These are phyloP conservation scores for Poa pratensis DNA, from an alignment of 176 grass and related monocot species.

Conservation along the genomic window DNA sequence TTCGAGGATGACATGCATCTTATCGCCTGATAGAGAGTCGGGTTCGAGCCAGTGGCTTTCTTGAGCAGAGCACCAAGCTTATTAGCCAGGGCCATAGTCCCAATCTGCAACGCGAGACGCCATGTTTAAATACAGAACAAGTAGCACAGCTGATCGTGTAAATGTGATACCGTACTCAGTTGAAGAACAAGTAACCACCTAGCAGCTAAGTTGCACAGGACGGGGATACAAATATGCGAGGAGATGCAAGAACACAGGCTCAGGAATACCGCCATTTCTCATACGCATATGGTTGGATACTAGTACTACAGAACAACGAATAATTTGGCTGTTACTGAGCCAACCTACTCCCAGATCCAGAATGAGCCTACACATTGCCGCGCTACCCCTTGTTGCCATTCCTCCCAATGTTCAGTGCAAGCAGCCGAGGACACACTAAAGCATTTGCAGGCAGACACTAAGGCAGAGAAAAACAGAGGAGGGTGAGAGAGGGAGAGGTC, in stretches of 20 bases:
- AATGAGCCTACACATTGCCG: not conserved
- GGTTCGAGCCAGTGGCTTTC: slow-evolving; percentile 59
- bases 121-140: not conserved
- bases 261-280: no score
- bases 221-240: no score
- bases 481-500: not conserved
- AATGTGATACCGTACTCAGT: not conserved
- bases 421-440: not conserved
- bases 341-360: not conserved
- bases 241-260: no score
- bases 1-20: slow-evolving; percentile 98
- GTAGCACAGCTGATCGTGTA: not conserved
- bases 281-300: not conserved
- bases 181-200: not conserved
- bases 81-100: slow-evolving; percentile 61
- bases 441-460: not conserved
- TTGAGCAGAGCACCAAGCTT: slow-evolving; percentile 80
- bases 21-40: slow-evolving; percentile 68
- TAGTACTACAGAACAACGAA: not conserved
- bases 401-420: not conserved
- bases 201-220: not conserved
- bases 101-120: slow-evolving; percentile 35
- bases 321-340: not conserved
- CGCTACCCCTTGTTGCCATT: not conserved
- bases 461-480: not conserved